Conservation (phyloP, 345 rosid species). For the Sisymbrium irio region DNA sequence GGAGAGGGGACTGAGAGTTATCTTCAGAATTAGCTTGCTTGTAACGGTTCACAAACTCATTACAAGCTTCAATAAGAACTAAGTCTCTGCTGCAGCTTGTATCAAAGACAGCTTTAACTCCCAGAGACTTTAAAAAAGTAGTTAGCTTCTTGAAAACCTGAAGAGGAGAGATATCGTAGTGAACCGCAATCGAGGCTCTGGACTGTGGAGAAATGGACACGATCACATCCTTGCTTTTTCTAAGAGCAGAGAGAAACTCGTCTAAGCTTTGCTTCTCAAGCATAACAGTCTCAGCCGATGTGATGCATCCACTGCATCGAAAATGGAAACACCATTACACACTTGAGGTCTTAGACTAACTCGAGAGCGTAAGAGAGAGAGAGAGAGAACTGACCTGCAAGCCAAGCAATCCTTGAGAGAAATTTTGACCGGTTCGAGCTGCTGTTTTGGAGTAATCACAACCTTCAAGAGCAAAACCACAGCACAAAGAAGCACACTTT, state of each 20-base stretch:
- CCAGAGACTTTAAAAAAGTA: slow-evolving; percentile 74
- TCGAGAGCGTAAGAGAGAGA: slow-evolving; percentile 14
- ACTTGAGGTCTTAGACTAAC: background rate
- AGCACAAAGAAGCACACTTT: background rate
- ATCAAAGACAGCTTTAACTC: slow-evolving; percentile 86
- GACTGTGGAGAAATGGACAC: slow-evolving; percentile 86
- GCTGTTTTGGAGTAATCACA: slow-evolving; percentile 39
- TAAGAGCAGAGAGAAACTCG: slow-evolving; percentile 70
- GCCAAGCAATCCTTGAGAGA: slow-evolving; percentile 98
- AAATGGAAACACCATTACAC: background rate
- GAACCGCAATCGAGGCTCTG: slow-evolving; percentile 78
- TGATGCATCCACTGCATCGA: slow-evolving; percentile 80
- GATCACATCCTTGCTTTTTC: slow-evolving; percentile 57
- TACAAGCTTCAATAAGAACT: slow-evolving; percentile 77
- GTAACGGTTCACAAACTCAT: slow-evolving; percentile 73
- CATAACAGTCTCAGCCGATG: slow-evolving; percentile 93
- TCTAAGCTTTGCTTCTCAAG: slow-evolving; percentile 96
- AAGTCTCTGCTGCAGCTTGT: slow-evolving; percentile 81
- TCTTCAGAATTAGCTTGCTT: slow-evolving; percentile 44
- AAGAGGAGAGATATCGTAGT: slow-evolving; percentile 64
- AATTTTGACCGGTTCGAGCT: slow-evolving; percentile 72
- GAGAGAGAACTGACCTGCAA: slow-evolving; percentile 55
- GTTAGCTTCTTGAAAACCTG: slow-evolving; percentile 81
- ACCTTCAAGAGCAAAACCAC: slow-evolving; percentile 44
- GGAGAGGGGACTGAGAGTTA: slow-evolving; percentile 44